Conservation (phyloP, 768 basidiomycete genomes). For the Hypsizygus marmoreus region DNA sequence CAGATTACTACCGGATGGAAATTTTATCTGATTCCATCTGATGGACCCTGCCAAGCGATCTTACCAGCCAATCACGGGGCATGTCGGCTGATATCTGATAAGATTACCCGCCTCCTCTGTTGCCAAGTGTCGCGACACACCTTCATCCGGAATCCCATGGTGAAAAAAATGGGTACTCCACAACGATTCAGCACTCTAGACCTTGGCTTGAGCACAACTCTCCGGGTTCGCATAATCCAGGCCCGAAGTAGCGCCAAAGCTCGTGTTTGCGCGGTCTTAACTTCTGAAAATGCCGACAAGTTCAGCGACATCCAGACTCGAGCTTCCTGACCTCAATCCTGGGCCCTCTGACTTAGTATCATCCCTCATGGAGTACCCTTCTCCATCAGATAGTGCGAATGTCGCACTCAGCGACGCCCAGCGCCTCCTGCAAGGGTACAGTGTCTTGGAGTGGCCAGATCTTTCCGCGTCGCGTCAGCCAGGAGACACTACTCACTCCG, state of each 20-base stretch:
- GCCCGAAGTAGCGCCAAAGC: constrained; percentile 4
- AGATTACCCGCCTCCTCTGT: constrained; percentile 24
- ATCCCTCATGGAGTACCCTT: constrained; percentile 2
- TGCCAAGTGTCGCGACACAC: constrained; percentile 15
- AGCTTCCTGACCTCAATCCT: too few species aligned
- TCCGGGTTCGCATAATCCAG: not conserved
- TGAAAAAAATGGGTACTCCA: not conserved
- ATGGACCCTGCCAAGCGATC: constrained; percentile 19
- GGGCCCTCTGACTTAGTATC: not conserved
- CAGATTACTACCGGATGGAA: constrained; percentile 25
- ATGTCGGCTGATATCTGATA: constrained; percentile 34
- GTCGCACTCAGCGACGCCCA: constrained; percentile 1
- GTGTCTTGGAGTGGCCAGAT: constrained; percentile 32
- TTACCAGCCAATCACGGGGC: constrained; percentile 23
- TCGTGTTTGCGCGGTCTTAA: constrained; percentile 1
- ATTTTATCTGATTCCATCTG: constrained; percentile 30
- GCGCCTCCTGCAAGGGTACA: constrained; percentile 27
- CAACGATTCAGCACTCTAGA: not conserved
- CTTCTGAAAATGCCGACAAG: not conserved
- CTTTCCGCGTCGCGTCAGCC: constrained; percentile 29
- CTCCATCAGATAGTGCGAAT: not conserved
- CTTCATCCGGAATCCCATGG: not conserved
- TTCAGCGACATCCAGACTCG: too few species aligned
- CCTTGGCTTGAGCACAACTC: not conserved
- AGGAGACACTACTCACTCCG: constrained; percentile 7